Base-by-base conservation (phyloP, 2,329 filamentous ascomycete species). In the Fusarium camptoceras region DNA sequence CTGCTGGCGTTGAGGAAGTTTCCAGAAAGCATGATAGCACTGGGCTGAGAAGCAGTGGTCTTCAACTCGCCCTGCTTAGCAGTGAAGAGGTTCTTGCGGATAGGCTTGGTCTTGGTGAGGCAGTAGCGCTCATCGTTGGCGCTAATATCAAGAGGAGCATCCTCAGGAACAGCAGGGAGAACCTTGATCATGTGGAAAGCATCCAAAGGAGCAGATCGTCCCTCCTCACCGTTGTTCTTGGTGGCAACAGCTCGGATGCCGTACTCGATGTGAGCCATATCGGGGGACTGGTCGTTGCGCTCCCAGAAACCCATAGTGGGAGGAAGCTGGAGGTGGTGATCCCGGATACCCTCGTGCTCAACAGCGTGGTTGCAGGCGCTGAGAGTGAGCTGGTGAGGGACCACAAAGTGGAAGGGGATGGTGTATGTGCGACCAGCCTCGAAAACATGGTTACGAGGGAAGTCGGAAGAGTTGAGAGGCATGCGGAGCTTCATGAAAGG, bases 321-420 rank as follows among this genome's bases (percentile, higher is more conserved):
- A 2, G 87, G 87, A 24, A 88, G 80, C 15, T 83, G 81, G 41
- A 86, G 77, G 77, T 89, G 87, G 48, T 85, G 81, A 34, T 86
- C 85, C 55, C 82, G 81, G 30, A 89, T 80, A 48, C 78, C 78
- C n/a, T 80, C 78, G 42, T 80, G 80, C 42, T 80, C 78, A 56
- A 83, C 81, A 28, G 76, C 71, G 78, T 89, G 87, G 71, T 79
- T 84, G 80, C 87, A 89, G 20, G 87, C 86, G 62, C 82, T 83
- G 51, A 88, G 80, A 20, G 87, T 88, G 63, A 89, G 83, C 56
- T 88, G 83, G 68, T 81, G 80, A n/a, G 87, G 87, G 18, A 89
- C 83, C 61, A 89, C 83, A 68, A 89, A 89, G 78, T 87, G 78
- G 79, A 89, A 87, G n/a, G 87, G 87, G 25, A 89, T 76, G 16